phyloP scores from a whole-genome alignment of 1,284 basidiomycete genomes.

The Tylopilus orsonianus region DNA sequence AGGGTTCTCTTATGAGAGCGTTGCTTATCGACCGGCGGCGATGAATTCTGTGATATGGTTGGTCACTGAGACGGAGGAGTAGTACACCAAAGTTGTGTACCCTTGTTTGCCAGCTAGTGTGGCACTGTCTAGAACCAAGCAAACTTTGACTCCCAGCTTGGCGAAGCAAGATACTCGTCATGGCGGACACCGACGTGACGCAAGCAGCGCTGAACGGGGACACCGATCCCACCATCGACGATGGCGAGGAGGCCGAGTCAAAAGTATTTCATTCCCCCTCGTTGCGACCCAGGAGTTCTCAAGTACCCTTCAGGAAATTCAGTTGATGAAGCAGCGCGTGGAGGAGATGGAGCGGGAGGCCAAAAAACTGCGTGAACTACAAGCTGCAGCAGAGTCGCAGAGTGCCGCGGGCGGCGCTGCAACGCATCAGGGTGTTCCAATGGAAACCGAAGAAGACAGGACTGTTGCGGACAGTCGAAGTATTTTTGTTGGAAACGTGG shows the following conservation, averaged over 20 bases:
- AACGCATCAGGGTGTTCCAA: constrained; percentile 44
- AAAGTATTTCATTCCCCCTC: constrained; percentile 39
- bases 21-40: constrained; percentile 7
- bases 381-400: constrained; percentile 80
- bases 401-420: constrained; percentile 41
- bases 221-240: constrained; percentile 45
- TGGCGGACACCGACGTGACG: constrained; percentile 39
- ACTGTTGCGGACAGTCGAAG: constrained; percentile 83
- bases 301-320: constrained; percentile 57
- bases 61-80: neutral
- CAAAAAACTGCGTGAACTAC: constrained; percentile 85
- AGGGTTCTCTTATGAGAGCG: constrained; percentile 3
- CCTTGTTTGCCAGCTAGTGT: constrained; percentile 27
- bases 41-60: neutral
- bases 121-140: constrained; percentile 18
- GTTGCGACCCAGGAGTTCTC: constrained; percentile 4
- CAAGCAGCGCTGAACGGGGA: constrained; percentile 36
- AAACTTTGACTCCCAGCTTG: constrained; percentile 27
- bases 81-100: too few relatives aligned
- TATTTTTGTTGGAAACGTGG: constrained; percentile 95
- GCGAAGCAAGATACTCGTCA: constrained; percentile 17
- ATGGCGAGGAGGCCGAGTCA: constrained; percentile 59
- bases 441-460: constrained; percentile 78
- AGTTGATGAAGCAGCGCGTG: constrained; percentile 89
- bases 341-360: constrained; percentile 94